These are phyloP conservation scores for Lippia alba DNA, from an alignment of 305 asterid species.

Conservation along the genomic window DNA sequence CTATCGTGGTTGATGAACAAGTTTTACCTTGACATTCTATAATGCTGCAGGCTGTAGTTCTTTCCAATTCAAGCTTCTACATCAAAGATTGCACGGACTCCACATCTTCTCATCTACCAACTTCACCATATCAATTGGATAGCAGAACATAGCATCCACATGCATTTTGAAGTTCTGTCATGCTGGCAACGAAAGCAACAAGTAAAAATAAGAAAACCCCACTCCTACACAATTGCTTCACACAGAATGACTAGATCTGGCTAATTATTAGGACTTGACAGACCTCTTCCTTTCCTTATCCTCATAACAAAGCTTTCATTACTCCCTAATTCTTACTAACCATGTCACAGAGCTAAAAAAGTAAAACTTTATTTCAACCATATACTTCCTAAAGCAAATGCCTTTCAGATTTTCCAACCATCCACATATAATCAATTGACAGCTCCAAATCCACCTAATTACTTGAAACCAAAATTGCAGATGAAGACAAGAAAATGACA, in stretches of 20 bases:
- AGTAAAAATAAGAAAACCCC: too few relatives aligned
- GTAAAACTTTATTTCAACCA: neutral
- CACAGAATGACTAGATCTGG: neutral
- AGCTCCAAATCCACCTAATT: constrained; percentile 14
- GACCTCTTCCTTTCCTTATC: neutral
- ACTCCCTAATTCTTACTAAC: constrained; percentile 9
- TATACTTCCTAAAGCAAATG: constrained; percentile 1
- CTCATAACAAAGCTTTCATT: neutral
- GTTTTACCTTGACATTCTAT: too few relatives aligned
- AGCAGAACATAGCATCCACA: too few relatives aligned
- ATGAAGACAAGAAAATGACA: neutral
- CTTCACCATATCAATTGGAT: too few relatives aligned
- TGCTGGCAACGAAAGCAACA: too few relatives aligned
- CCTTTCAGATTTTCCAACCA: neutral
- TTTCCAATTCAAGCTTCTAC: too few relatives aligned
- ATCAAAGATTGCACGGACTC: too few relatives aligned
- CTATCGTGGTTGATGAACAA: too few relatives aligned
- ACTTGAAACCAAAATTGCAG: constrained; percentile 6
- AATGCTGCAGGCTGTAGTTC: too few relatives aligned
- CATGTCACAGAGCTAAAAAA: neutral
- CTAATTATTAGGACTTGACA: constrained; percentile 7
- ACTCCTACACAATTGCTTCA: too few relatives aligned
- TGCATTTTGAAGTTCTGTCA: too few relatives aligned
- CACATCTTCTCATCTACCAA: too few relatives aligned
- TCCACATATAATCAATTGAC: neutral